Percentiles rank a stretch among this genome's conserved stretches.
phyloP scores from a whole-genome alignment of 2,329 filamentous ascomycete species.

The Fusarium secorum region DNA sequence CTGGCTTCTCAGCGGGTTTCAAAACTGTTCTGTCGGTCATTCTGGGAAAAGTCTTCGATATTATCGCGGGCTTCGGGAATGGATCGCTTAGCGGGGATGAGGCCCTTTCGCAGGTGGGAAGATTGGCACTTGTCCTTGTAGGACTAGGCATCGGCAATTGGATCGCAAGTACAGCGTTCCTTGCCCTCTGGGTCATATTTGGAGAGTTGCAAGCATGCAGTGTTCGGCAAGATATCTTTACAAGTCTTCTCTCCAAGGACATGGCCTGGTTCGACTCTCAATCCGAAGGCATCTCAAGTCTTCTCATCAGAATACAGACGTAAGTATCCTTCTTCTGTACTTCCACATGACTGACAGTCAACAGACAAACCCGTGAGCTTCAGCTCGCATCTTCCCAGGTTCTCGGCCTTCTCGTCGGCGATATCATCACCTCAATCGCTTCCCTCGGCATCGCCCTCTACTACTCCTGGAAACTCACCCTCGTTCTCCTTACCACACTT shows the following conservation, averaged over 20 bases:
- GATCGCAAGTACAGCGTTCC: conserved; percentile 71
- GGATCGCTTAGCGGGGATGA: conserved; percentile 57
- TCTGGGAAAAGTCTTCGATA: conserved; percentile 77
- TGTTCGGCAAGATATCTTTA: conserved; percentile 71
- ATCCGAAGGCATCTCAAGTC: conserved; percentile 73
- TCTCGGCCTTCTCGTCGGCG: conserved; percentile 73
- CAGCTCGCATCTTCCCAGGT: conserved; percentile 83
- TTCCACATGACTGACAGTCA: background rate
- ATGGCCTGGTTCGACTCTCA: conserved; percentile 84
- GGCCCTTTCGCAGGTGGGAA: conserved; percentile 64
- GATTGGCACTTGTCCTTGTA: conserved; percentile 69
- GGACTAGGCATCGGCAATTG: conserved; percentile 71
- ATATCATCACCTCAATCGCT: conserved; percentile 68
- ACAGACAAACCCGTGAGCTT: conserved; percentile 83
- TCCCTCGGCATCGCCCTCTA: conserved; percentile 77
- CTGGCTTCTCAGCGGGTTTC: conserved; percentile 67
- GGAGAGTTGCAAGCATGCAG: conserved; percentile 80
- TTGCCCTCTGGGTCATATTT: conserved; percentile 76
- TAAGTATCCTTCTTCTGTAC: conserved; percentile 51
- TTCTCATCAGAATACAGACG: conserved; percentile 78
- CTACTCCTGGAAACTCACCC: conserved; percentile 83
- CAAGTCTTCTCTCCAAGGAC: conserved; percentile 73
- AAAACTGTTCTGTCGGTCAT: conserved; percentile 73
- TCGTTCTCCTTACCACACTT: conserved; percentile 77
- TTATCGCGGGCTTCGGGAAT: conserved; percentile 71